phyloP scores from a whole-genome alignment of 768 basidiomycete genomes.

The Auricularia heimuer region DNA sequence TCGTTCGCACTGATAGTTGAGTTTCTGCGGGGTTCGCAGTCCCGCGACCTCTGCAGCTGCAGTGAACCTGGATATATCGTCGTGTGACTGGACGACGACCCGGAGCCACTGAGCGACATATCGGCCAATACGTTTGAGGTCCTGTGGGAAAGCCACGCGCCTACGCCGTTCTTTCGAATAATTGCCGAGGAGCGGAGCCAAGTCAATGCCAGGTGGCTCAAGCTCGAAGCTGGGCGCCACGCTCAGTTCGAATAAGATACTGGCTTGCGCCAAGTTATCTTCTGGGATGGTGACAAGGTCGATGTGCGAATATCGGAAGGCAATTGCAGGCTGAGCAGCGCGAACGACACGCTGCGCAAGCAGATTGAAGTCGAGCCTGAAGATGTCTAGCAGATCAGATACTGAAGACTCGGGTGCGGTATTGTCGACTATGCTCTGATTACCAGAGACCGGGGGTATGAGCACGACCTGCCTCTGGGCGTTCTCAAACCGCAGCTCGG shows the following conservation, averaged over 20 bases:
- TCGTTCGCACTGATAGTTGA: slow-evolving; percentile 30
- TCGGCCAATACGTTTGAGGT: neutral
- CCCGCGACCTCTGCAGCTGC: slow-evolving; percentile 29
- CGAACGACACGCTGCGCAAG: neutral
- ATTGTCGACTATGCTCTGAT: too few relatives aligned
- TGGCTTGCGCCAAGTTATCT: neutral
- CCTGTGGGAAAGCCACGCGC: neutral
- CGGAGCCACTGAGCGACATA: slow-evolving; percentile 36
- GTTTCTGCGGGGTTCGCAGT: slow-evolving; percentile 18
- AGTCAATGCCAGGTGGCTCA: neutral
- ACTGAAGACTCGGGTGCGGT: too few relatives aligned
- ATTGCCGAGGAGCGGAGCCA: neutral
- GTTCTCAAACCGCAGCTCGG: neutral
- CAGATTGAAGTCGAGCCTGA: too few relatives aligned
- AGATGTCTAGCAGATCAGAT: too few relatives aligned
- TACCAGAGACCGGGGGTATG: neutral
- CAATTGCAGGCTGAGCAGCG: neutral
- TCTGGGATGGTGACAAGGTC: neutral
- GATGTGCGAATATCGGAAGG: neutral
- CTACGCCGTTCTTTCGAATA: neutral
- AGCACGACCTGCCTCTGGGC: neutral
- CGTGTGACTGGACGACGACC: slow-evolving; percentile 30
- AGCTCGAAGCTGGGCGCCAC: neutral
- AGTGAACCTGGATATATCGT: slow-evolving; percentile 30
- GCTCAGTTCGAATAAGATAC: neutral